Evolutionary conservation across 345 rosid species (phyloP).

Genomic region (Gossypium ekmanianum): DNA sequence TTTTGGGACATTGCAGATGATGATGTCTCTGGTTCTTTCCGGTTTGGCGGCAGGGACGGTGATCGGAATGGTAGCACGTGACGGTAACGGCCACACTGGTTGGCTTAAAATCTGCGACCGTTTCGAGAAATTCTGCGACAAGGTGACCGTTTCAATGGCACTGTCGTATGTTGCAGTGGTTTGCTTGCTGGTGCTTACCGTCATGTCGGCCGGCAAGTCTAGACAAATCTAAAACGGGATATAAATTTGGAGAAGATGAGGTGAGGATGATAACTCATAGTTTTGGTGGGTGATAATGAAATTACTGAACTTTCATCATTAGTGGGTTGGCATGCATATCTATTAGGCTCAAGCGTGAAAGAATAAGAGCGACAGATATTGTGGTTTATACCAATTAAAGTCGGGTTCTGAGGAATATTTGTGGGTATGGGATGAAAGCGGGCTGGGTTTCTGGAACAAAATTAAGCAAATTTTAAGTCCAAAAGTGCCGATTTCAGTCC

Average conservation of each 20-base stretch:
- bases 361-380: too few species aligned
- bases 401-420: too few species aligned
- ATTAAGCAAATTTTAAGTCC: too few species aligned
- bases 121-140: conserved; percentile 40
- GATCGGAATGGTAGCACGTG: conserved; percentile 45
- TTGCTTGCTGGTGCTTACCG: conserved; percentile 41
- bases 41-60: conserved; percentile 54
- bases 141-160: conserved; percentile 26
- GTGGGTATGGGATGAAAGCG: too few species aligned
- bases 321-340: too few species aligned
- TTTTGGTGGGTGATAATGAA: too few species aligned
- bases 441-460: too few species aligned
- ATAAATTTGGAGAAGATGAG: background rate
- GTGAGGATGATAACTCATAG: background rate
- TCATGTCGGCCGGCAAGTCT: conserved; percentile 45
- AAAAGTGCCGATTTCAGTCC: too few species aligned
- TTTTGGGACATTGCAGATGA: conserved; percentile 29
- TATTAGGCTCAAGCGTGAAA: too few species aligned
- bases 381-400: too few species aligned
- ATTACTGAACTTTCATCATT: too few species aligned
- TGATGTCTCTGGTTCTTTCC: conserved; percentile 41
- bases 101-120: conserved; percentile 63
- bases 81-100: conserved; percentile 55
- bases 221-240: conserved; percentile 20
- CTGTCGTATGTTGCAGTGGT: conserved; percentile 34